Evolutionary conservation across 164 flowering plant genomes (phyloP), one percentile per base, ranked within the genome.

Genomic region (Umbilicus rupestris): DNA sequence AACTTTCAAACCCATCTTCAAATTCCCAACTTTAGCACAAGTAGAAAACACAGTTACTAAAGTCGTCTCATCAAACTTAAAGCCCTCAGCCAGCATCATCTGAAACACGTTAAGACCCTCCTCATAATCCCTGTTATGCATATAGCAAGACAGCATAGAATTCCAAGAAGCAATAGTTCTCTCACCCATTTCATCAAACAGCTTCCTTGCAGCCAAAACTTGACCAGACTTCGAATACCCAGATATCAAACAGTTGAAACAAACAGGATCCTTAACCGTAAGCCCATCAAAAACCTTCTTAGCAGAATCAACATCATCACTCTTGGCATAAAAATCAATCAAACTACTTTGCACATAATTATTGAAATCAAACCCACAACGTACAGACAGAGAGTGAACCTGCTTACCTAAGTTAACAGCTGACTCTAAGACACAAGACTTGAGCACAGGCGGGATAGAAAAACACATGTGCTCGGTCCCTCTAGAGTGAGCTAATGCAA

Each of bases 131-230:
- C 78, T 81, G 65, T 75, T 77, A 64, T 77, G 81, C n/a, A 74
- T 71, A 69, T 79, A 81, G 57, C 84, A 78, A 1, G 81, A 77
- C 59, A 83, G 73, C 77, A 83, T 77, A 20, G 85, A 70, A 75
- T 81, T 83, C 87, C 87, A 83, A 3, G 84, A 74, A 63, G 66
- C 84, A 66, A 76, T 60, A 14, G 76, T 78, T 62, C 70, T 79
- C 35, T 71, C 73, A 3, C 39, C 62, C 83, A 81, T 83, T 66
- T 72, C 76, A 70, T 79, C 74, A 52, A 83, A 83, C 30, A 81
- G 45, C 30, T 62, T 66, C 57, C 80, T 62, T 12, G 86, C 83
- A 4, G 68, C 71, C 30, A 66, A 60, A 68, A 78, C 78, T 49
- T 73, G 64, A 5, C 83, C 84, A 8, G 65, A 55, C 63, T 76